These are phyloP conservation scores for Agrocybe pediades DNA, from an alignment of 768 basidiomycete species.

Conservation along the genomic window DNA sequence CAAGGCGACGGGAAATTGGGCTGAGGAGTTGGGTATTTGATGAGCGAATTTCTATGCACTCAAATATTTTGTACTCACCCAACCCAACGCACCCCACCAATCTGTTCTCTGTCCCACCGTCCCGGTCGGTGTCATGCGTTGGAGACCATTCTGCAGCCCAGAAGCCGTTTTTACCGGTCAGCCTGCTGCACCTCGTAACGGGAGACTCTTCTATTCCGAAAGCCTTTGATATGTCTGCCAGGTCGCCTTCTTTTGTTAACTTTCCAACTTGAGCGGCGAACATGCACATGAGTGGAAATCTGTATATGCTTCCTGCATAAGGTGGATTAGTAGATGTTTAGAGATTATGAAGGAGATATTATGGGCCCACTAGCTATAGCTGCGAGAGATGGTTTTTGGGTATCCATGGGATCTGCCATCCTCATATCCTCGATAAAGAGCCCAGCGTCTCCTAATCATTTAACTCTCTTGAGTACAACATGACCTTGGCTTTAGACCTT, in stretches of 20 bases:
- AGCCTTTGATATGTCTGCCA: not conserved
- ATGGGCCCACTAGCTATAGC: not conserved
- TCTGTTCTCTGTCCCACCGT: not conserved
- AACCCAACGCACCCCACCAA: not conserved
- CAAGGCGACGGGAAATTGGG: not conserved
- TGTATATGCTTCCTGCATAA: not conserved
- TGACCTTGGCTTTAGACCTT: not conserved
- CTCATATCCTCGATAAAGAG: not conserved
- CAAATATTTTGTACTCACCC: too few species aligned
- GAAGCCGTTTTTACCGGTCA: not conserved
- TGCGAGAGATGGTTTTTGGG: not conserved
- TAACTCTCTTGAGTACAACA: not conserved
- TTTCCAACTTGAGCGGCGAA: not conserved
- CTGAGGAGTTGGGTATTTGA: not conserved
- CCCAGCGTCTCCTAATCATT: not conserved
- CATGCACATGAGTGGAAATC: not conserved
- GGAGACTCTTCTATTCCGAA: not conserved
- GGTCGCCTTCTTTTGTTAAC: not conserved
- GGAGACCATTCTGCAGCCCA: not conserved
- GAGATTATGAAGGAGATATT: not conserved
- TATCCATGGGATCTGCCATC: not conserved
- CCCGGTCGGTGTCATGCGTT: not conserved
- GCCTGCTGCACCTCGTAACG: not conserved
- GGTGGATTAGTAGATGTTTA: too few species aligned
- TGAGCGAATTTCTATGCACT: too few species aligned